These are phyloP conservation scores for Pythium vanterpoolii DNA, from an alignment of 352 stramenopile species.

Conservation along the genomic window DNA sequence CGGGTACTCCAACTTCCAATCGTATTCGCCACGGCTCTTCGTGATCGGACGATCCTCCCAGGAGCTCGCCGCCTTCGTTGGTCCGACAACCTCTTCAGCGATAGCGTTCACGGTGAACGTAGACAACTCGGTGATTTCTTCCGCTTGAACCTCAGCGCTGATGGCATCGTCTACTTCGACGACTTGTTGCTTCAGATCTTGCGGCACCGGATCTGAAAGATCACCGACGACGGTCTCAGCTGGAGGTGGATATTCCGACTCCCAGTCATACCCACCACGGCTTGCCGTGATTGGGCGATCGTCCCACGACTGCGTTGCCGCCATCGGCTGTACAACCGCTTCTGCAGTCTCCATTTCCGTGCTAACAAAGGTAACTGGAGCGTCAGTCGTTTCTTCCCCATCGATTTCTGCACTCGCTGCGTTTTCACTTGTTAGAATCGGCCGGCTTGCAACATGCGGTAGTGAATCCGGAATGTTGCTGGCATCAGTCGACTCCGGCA, in stretches of 20 bases:
- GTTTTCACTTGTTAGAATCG: not conserved
- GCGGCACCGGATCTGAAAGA: not conserved
- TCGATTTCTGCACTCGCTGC: not conserved
- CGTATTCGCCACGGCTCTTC: slow-evolving; percentile 3
- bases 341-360: not conserved
- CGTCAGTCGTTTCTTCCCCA: not conserved
- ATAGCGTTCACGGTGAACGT: not conserved
- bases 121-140: not conserved
- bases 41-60: slow-evolving; percentile 20
- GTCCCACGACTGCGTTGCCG: slow-evolving; percentile 3
- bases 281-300: slow-evolving; percentile 3
- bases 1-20: not conserved
- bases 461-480: not conserved
- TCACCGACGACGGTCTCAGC: not conserved
- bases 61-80: not conserved
- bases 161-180: not conserved
- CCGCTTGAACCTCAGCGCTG: not conserved
- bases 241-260: not conserved
- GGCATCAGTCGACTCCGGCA: not conserved
- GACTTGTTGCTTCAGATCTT: not conserved
- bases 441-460: not conserved
- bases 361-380: not conserved
- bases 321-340: not conserved
- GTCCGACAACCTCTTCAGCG: not conserved
- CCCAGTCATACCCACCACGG: not conserved